Percentiles rank a stretch among this genome's conserved stretches.
Evolutionary conservation across 176 grass and related monocot species (phyloP).

Genomic region (Rhynchospora pubera): DNA sequence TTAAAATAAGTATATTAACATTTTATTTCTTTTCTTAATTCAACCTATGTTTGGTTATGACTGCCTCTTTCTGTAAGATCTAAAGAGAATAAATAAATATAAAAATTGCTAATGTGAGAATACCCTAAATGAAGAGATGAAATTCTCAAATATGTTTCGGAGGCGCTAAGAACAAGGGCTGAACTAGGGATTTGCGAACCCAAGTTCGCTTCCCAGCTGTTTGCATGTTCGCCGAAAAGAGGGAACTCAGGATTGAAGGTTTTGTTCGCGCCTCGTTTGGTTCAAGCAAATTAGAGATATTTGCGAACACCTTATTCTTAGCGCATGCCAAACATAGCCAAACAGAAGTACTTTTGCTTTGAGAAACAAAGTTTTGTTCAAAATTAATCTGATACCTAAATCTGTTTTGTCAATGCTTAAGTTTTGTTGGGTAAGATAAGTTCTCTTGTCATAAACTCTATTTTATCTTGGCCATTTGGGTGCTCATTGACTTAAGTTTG

Average conservation of each 20-base stretch:
- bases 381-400: neutral
- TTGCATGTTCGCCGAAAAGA: no score
- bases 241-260: no score
- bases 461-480: neutral
- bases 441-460: neutral
- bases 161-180: no score
- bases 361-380: neutral
- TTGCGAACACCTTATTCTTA: no score
- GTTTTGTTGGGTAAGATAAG: no score
- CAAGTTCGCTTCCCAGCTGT: no score
- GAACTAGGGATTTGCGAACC: no score
- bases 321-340: no score
- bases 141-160: no score
- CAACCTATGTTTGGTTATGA: neutral
- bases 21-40: neutral
- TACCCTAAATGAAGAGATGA: neutral
- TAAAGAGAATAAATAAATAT: neutral
- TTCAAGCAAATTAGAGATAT: no score
- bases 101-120: neutral
- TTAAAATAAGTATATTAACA: constrained; percentile 18
- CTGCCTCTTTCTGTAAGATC: neutral
- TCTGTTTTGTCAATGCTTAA: neutral
- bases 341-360: neutral
- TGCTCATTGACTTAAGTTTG: neutral
- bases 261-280: no score